Evolutionary conservation across 345 rosid species (phyloP).

Genomic region (Pistacia integerrima): DNA sequence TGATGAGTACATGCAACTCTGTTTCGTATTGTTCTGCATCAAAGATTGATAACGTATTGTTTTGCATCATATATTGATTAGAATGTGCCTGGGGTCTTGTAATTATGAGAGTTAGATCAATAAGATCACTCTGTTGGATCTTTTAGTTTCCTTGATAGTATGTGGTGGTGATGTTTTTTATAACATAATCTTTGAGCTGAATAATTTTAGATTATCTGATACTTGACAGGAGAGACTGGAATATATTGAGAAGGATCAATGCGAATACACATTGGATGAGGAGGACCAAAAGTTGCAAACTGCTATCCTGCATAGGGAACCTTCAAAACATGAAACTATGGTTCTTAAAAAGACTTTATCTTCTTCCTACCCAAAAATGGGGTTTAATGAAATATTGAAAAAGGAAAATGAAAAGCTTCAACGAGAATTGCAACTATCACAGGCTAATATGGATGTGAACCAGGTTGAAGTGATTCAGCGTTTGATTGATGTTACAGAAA

Average conservation of each 20-base stretch:
- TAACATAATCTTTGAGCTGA: background rate
- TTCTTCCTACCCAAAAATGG: conserved; percentile 81
- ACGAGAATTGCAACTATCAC: conserved; percentile 82
- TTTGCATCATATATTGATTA: background rate
- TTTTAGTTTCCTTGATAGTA: background rate
- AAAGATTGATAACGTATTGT: background rate
- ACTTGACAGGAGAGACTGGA: conserved; percentile 77
- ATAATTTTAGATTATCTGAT: conserved; percentile 4
- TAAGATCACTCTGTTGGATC: background rate
- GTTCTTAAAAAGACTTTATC: conserved; percentile 85
- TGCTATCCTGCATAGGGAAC: conserved; percentile 74
- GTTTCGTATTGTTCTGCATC: background rate
- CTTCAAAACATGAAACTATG: conserved; percentile 59
- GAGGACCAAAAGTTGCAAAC: conserved; percentile 90
- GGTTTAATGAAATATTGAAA: conserved; percentile 76
- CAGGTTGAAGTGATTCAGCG: conserved; percentile 93
- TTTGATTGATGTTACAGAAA: conserved; percentile 80
- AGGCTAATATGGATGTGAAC: conserved; percentile 71
- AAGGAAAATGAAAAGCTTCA: conserved; percentile 83
- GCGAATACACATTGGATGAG: conserved; percentile 86
- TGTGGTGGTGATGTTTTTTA: background rate
- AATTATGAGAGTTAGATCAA: background rate
- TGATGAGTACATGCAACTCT: background rate
- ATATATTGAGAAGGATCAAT: conserved; percentile 85
- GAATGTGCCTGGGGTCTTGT: background rate